Conservation (phyloP, 257 asterid genomes). For the Avicennia marina region DNA sequence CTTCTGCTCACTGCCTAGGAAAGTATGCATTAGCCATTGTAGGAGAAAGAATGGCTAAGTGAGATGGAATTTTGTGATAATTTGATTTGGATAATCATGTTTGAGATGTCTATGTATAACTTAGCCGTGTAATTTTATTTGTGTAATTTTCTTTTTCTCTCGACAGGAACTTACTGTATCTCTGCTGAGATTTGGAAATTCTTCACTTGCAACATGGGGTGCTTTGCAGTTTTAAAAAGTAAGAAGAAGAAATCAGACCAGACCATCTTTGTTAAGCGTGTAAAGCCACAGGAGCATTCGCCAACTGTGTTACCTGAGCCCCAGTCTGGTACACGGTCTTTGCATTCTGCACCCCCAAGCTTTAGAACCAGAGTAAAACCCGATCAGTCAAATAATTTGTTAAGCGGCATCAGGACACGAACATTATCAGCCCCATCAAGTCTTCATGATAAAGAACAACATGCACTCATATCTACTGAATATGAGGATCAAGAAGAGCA, state of each 20-base stretch:
- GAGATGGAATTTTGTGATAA: not conserved
- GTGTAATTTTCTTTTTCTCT: not conserved
- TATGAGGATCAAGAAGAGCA: constrained; percentile 67
- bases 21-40: not conserved
- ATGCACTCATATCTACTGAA: constrained; percentile 42
- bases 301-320: constrained; percentile 84
- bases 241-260: constrained; percentile 71
- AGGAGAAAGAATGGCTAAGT: not conserved
- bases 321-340: constrained; percentile 41
- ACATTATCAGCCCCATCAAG: constrained; percentile 80
- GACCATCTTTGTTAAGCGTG: constrained; percentile 35
- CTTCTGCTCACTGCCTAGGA: not conserved
- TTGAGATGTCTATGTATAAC: not conserved
- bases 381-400: constrained; percentile 28
- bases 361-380: constrained; percentile 67
- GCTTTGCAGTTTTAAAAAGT: constrained; percentile 65
- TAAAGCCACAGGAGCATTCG: constrained; percentile 54
- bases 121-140: constrained; percentile 2
- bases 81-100: not conserved
- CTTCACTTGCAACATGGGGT: constrained; percentile 56
- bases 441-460: constrained; percentile 64
- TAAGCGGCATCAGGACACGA: constrained; percentile 43
- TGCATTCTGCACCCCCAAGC: constrained; percentile 96
- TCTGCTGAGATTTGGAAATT: constrained; percentile 13
- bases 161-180: constrained; percentile 29